Conservation (phyloP, 1,284 basidiomycete species). For the Acaromyces ingoldii region DNA sequence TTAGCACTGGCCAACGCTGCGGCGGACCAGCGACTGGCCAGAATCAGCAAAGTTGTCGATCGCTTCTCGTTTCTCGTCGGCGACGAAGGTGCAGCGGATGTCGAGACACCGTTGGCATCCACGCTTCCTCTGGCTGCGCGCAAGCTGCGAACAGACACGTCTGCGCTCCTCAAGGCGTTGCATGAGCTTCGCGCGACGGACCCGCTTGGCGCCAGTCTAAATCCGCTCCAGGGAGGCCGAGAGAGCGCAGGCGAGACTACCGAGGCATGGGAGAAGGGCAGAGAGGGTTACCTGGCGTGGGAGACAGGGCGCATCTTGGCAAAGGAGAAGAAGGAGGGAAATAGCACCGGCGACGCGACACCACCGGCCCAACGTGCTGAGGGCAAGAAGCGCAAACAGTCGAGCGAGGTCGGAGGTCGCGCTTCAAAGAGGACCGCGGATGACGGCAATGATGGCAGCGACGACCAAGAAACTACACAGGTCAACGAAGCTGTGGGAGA, state of each 20-base stretch:
- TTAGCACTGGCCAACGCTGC: background rate
- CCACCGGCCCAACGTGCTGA: no score
- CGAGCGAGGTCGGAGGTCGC: no score
- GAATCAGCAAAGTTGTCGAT: background rate
- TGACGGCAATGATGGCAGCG: no score
- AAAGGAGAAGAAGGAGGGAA: slow-evolving; percentile 10
- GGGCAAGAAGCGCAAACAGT: no score
- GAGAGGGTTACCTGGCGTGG: slow-evolving; percentile 43
- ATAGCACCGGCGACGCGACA: no score
- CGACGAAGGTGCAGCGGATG: slow-evolving; percentile 42
- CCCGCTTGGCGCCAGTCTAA: slow-evolving; percentile 23
- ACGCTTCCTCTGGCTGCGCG: slow-evolving; percentile 10
- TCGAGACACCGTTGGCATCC: background rate
- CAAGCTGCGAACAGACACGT: slow-evolving; percentile 26
- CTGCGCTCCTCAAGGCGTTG: slow-evolving; percentile 23
- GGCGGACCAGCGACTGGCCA: background rate
- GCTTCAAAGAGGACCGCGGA: no score
- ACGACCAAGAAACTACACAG: no score
- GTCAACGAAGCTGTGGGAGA: no score
- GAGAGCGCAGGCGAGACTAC: background rate
- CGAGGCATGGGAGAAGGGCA: slow-evolving; percentile 26
- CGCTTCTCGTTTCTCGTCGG: background rate
- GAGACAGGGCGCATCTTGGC: slow-evolving; percentile 38
- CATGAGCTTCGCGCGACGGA: slow-evolving; percentile 20
- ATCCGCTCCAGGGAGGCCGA: background rate